Evolutionary conservation across 1,284 basidiomycete genomes (phyloP).

Genomic region (Austropuccinia psidii): DNA sequence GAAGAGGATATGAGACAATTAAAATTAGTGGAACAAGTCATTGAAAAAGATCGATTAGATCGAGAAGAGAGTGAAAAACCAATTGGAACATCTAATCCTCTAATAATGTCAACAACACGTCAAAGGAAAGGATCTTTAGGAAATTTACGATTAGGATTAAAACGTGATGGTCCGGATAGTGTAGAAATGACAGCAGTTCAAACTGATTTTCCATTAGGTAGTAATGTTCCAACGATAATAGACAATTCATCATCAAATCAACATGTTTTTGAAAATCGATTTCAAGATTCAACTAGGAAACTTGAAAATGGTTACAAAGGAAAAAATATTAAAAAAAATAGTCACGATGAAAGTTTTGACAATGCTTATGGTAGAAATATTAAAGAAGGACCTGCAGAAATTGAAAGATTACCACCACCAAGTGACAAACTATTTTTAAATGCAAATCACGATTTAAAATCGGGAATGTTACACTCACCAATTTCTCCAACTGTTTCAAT

Average conservation of each 20-base stretch:
- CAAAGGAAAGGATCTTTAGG: not conserved
- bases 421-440: no score
- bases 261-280: not conserved
- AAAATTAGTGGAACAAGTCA: slow-evolving; percentile 33
- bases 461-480: no score
- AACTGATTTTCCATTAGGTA: not conserved
- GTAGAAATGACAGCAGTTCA: slow-evolving; percentile 29
- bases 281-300: not conserved
- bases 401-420: not conserved
- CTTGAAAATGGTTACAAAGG: no score
- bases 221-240: slow-evolving; percentile 11
- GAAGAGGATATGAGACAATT: slow-evolving; percentile 32
- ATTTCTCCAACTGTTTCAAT: no score
- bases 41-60: slow-evolving; percentile 33
- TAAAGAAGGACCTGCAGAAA: no score
- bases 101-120: not conserved
- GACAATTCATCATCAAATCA: not conserved
- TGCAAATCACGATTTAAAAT: no score
- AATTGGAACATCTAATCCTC: not conserved
- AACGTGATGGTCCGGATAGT: slow-evolving; percentile 17
- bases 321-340: no score
- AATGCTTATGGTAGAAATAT: no score
- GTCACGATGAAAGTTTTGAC: no score
- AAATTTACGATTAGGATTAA: slow-evolving; percentile 11
- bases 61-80: not conserved